These are phyloP conservation scores for Manihot esculenta DNA, from an alignment of 441 rosid genomes.

Conservation along the genomic window DNA sequence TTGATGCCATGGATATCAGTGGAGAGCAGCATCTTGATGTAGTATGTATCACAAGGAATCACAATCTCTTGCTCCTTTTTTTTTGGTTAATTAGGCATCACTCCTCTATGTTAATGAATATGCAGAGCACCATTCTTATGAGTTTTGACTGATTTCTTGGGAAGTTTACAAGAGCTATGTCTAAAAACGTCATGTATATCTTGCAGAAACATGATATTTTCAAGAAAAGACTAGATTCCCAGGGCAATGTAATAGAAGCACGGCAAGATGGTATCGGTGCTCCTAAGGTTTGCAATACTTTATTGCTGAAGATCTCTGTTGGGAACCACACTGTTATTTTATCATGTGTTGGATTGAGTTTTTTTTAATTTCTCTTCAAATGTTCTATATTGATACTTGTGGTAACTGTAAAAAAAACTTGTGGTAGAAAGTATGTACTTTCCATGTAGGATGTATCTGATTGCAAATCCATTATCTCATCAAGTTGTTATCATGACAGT, in stretches of 20 bases:
- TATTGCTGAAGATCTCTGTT: background rate
- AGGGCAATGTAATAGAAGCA: conserved; percentile 75
- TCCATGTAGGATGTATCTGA: background rate
- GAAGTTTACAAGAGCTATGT: background rate
- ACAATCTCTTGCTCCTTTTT: background rate
- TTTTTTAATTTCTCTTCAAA: background rate
- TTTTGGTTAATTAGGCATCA: background rate
- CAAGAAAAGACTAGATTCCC: conserved; percentile 75
- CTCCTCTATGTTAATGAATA: background rate
- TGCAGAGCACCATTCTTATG: background rate
- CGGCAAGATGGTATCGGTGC: conserved; percentile 86
- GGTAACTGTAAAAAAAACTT: no score
- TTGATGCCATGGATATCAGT: conserved; percentile 96
- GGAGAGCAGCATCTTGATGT: conserved; percentile 97
- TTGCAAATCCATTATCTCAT: background rate
- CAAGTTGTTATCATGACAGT: background rate
- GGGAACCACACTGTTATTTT: background rate
- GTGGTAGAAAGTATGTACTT: background rate
- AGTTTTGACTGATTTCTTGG: background rate
- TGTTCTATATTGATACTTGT: background rate
- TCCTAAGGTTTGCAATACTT: conserved; percentile 61
- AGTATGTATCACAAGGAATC: conserved; percentile 39
- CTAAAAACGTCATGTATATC: background rate
- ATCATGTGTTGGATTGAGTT: background rate
- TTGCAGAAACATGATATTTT: conserved; percentile 86